A percentile compares a stretch with the other conserved stretches of the same genome.
These are phyloP conservation scores for Penicillium verrucosum DNA, from an alignment of 2,329 filamentous ascomycete species.

Conservation along the genomic window DNA sequence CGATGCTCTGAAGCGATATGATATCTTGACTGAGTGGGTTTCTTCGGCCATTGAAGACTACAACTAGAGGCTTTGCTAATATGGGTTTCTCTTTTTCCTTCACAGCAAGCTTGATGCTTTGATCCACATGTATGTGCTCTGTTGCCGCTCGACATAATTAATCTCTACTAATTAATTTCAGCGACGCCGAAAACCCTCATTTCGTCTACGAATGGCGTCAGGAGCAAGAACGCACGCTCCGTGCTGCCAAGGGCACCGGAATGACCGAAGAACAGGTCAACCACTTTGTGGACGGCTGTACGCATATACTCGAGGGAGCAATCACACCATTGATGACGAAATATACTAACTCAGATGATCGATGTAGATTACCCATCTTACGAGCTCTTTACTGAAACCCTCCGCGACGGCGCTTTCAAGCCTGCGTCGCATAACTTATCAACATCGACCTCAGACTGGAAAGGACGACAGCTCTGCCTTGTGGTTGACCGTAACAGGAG, in stretches of 20 bases:
- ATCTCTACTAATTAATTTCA: constrained; percentile 19
- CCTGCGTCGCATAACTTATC: constrained; percentile 20
- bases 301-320: constrained; percentile 22
- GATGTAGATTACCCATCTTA: constrained; percentile 64
- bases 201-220: constrained; percentile 83
- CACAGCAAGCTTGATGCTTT: constrained; percentile 57
- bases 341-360: neutral
- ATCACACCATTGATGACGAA: neutral
- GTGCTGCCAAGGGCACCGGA: constrained; percentile 63
- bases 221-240: constrained; percentile 73
- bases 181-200: constrained; percentile 66
- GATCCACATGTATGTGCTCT: constrained; percentile 56
- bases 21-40: constrained; percentile 54
- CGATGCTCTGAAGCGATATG: constrained; percentile 55
- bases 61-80: constrained; percentile 12
- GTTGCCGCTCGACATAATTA: neutral
- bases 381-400: constrained; percentile 62
- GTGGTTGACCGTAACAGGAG: constrained; percentile 60
- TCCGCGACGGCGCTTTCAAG: constrained; percentile 58
- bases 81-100: neutral
- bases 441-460: constrained; percentile 34
- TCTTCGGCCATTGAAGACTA: neutral
- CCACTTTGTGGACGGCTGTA: constrained; percentile 68
- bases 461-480: constrained; percentile 58
- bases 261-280: constrained; percentile 81